Base-by-base conservation (phyloP, 805 yeast species). In the Candida fluviatilis region DNA sequence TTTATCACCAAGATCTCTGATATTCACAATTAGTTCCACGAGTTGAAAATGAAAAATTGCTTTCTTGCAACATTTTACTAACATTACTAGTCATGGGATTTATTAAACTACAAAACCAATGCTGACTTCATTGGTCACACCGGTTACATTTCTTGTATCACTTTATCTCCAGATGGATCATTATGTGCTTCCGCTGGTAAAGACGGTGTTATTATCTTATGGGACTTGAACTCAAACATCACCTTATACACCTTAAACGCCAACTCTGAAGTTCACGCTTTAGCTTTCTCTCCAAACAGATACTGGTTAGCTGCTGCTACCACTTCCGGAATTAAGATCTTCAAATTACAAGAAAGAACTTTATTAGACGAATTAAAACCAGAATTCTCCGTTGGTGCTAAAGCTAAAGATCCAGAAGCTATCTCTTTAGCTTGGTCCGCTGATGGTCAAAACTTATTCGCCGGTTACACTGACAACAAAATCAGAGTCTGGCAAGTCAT, bases 261-360 rank as follows among this genome's bases (percentile, higher is more conserved):
- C 60, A 88, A 93, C 71, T 93, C 91, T 66, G 98, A 91, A 80
- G 89, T 93, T 60, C 87, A 87, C 74, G 95, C 97, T 69, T 81
- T 93, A 69, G 95, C 97, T 61, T 93, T 93, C 95, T 91, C 98
- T 71, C 99, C 99, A 77, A 87, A 87, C 95, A 90, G 99, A 84
- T 93, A 87, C 95, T 93, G 99, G 99, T 85, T 93, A 73, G 91
- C 95, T 70, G 99, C 98, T 76, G 98, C 99, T 66, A 93, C 99
- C 61, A 76, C 96, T 54, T 76, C 96, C 56, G 93, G 96, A 66
- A 88, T 93, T 80, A 91, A 90, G 86, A 83, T 93, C 81, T 93
- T 82, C 87, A 87, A 90, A 84, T 83, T 93, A 72, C 93, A 89
- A 78, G 90, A 85, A 76, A 84, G 95, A 76, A 76, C 76, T 60